Evolutionary conservation across 495 filamentous ascomycete genomes (phyloP).

Genomic region (Clohesyomyces aquaticus): DNA sequence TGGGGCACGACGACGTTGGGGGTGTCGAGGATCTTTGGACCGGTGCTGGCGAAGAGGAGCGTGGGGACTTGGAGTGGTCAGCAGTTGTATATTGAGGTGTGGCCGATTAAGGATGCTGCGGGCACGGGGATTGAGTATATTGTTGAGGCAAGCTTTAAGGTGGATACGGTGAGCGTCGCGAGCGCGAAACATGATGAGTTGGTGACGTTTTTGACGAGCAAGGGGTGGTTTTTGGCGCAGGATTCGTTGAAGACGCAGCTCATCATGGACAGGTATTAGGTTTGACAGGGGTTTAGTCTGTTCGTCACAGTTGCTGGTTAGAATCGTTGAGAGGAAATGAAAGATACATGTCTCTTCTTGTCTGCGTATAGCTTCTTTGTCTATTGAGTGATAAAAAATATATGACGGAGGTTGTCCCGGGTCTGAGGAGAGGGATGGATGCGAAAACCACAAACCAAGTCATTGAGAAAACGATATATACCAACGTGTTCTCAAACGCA

Average conservation of each 20-base stretch:
- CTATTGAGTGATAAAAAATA: too few relatives aligned
- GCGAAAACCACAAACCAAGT: too few relatives aligned
- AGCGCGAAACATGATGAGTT: slow-evolving; percentile 16
- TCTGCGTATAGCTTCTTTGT: too few relatives aligned
- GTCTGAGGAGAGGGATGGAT: too few relatives aligned
- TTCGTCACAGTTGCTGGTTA: too few relatives aligned
- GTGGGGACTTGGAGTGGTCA: slow-evolving; percentile 8
- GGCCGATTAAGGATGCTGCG: slow-evolving; percentile 16
- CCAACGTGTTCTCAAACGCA: too few relatives aligned
- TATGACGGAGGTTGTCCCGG: too few relatives aligned
- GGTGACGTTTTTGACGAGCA: slow-evolving; percentile 1
- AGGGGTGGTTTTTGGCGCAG: slow-evolving; percentile 17
- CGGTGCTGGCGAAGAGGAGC: slow-evolving; percentile 7
- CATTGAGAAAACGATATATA: too few relatives aligned
- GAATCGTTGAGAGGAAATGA: too few relatives aligned
- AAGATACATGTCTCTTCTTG: too few relatives aligned
- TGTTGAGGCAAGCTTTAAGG: slow-evolving; percentile 12
- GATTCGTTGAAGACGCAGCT: slow-evolving; percentile 17
- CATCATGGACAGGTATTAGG: slow-evolving; percentile 14
- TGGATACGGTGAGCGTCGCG: not conserved
- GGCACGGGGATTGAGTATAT: slow-evolving; percentile 18
- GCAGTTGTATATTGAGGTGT: slow-evolving; percentile 10
- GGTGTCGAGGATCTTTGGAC: slow-evolving; percentile 6
- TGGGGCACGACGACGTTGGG: slow-evolving; percentile 1
- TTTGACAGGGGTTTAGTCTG: too few relatives aligned